Conservation (phyloP, 331 rosid genomes). For the Cucumis variabilis region DNA sequence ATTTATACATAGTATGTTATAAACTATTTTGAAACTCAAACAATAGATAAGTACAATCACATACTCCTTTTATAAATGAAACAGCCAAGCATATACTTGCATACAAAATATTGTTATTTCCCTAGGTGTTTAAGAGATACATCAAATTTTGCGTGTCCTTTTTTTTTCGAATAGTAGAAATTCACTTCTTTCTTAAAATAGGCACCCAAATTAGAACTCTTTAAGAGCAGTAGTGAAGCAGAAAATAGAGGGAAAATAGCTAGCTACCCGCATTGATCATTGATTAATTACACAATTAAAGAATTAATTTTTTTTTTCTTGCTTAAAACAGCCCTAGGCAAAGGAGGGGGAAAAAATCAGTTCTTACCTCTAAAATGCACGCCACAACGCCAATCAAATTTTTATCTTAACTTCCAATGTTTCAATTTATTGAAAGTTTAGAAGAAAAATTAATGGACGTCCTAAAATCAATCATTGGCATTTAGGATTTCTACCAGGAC, state of each 20-base stretch:
- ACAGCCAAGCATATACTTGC: neutral
- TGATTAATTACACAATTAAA: constrained; percentile 61
- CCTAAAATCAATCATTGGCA: constrained; percentile 42
- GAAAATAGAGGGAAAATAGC: constrained; percentile 57
- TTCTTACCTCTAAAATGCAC: neutral
- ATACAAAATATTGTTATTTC: constrained; percentile 41
- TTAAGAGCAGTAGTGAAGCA: constrained; percentile 25
- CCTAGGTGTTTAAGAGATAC: constrained; percentile 46
- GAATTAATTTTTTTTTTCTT: constrained; percentile 38
- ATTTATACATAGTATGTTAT: too few species aligned
- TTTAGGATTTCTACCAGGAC: constrained; percentile 72
- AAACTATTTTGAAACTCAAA: too few species aligned
- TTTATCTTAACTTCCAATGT: neutral
- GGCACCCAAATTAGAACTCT: constrained; percentile 18
- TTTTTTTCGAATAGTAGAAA: neutral
- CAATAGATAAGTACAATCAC: too few species aligned
- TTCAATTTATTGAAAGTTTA: neutral
- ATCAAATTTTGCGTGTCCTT: neutral
- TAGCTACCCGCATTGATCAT: constrained; percentile 40
- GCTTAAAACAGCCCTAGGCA: neutral
- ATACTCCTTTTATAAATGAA: neutral
- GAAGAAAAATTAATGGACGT: neutral
- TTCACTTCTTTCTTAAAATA: neutral
- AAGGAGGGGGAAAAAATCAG: neutral
- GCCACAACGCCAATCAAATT: neutral